Percentiles rank a stretch among this genome's conserved stretches.
phyloP scores from a whole-genome alignment of 768 basidiomycete species.

The Pleurotus djamor region DNA sequence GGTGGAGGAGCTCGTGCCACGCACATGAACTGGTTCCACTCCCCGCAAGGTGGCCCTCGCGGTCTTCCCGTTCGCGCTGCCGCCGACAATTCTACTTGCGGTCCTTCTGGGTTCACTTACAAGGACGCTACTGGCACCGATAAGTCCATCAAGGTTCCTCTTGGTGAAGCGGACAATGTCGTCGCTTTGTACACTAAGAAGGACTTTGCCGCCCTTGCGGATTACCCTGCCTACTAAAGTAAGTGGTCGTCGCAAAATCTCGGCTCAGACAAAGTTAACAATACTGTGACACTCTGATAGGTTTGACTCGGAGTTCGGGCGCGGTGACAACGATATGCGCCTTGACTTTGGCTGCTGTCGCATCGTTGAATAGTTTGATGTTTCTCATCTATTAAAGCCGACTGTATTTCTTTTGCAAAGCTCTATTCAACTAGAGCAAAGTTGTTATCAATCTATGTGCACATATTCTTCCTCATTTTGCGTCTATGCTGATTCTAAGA shows the following conservation, averaged over 20 bases:
- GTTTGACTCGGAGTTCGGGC: neutral
- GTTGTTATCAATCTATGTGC: neutral
- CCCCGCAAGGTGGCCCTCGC: neutral
- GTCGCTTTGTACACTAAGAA: neutral
- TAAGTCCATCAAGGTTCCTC: slow-evolving; percentile 2
- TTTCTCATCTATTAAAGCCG: too few species aligned
- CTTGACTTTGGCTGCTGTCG: too few species aligned
- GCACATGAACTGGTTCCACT: slow-evolving; percentile 9
- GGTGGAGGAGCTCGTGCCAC: slow-evolving; percentile 4
- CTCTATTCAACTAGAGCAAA: neutral
- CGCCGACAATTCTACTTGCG: neutral
- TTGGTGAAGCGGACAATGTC: neutral
- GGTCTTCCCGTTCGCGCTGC: neutral
- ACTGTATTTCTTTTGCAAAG: neutral
- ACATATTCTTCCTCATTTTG: too few species aligned
- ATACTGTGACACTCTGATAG: neutral
- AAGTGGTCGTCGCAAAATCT: neutral
- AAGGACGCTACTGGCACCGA: neutral
- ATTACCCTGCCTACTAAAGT: neutral
- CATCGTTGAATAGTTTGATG: too few species aligned
- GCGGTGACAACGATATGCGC: neutral
- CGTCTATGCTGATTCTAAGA: too few species aligned
- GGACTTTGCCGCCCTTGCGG: neutral
- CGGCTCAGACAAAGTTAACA: neutral
- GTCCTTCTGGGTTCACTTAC: neutral